Conservation (phyloP, 2,329 filamentous ascomycete species). For the Fusarium ambrosium region DNA sequence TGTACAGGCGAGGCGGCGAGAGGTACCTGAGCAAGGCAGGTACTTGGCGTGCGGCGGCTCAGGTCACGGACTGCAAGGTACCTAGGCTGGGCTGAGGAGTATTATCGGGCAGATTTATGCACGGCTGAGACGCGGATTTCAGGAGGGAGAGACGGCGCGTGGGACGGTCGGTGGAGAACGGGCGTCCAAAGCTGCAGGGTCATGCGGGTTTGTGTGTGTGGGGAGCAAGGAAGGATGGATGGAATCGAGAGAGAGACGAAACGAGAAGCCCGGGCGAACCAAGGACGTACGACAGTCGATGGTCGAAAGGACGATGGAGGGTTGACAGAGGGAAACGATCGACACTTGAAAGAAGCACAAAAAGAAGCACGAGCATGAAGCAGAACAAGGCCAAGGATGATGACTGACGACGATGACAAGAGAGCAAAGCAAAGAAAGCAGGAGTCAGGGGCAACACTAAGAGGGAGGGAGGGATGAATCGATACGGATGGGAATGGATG, state of each 20-base stretch:
- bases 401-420: background rate
- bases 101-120: slow-evolving; percentile 44
- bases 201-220: slow-evolving; percentile 40
- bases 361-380: slow-evolving; percentile 6
- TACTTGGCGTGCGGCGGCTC: slow-evolving; percentile 30
- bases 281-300: slow-evolving; percentile 18
- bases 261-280: slow-evolving; percentile 22
- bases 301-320: background rate
- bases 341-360: slow-evolving; percentile 17
- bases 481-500: slow-evolving; percentile 6
- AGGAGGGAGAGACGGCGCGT: slow-evolving; percentile 48
- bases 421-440: slow-evolving; percentile 16
- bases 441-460: slow-evolving; percentile 37
- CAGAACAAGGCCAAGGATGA: background rate
- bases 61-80: slow-evolving; percentile 37
- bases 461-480: slow-evolving; percentile 10
- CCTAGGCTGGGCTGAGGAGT: slow-evolving; percentile 33
- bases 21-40: slow-evolving; percentile 36
- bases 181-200: slow-evolving; percentile 41
- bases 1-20: slow-evolving; percentile 37
- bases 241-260: slow-evolving; percentile 26
- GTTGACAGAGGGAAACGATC: slow-evolving; percentile 20
- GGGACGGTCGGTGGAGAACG: slow-evolving; percentile 48
- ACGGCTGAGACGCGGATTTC: slow-evolving; percentile 50
- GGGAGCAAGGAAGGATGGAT: slow-evolving; percentile 10